A percentile compares a stretch with the other conserved stretches of the same genome.
These are phyloP conservation scores for Aspergillus fischeri DNA, from an alignment of 2,329 filamentous ascomycete species.

Conservation along the genomic window DNA sequence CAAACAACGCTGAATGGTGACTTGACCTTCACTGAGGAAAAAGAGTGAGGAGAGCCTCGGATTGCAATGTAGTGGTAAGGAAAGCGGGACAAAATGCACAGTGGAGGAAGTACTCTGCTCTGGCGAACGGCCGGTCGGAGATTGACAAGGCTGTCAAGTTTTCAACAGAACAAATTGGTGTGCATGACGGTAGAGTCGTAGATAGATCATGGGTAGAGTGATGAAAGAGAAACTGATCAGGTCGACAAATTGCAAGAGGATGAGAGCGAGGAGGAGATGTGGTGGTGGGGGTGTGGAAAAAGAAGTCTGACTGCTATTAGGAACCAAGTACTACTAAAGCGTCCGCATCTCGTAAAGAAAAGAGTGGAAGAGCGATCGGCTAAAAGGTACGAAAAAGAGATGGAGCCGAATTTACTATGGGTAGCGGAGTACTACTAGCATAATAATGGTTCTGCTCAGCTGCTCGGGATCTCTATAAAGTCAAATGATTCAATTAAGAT, in stretches of 20 bases:
- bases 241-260: constrained; percentile 3
- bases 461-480: not conserved
- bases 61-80: not conserved
- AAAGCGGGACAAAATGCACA: not conserved
- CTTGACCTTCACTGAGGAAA: not conserved
- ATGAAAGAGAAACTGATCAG: not conserved
- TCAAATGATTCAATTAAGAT: not conserved
- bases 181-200: not conserved
- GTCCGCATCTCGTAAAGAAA: not conserved
- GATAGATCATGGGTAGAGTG: not conserved
- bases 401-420: no score
- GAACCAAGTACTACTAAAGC: not conserved
- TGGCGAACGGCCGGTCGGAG: not conserved
- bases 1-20: not conserved
- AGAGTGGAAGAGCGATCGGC: not conserved
- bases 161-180: not conserved
- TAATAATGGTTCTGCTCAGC: no score
- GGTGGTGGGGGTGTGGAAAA: not conserved
- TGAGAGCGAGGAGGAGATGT: not conserved
- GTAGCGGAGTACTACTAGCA: not conserved
- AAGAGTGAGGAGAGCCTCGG: not conserved
- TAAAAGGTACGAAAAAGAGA: not conserved
- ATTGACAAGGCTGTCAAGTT: not conserved
- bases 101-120: not conserved
- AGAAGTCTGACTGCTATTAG: not conserved